Evolutionary conservation across 176 grass and related monocot genomes (phyloP).

Genomic region (maize (Zea mays)): Zm-B73-REFERENCE-NAM-5.0 NC_050103.1:72280501-72281000

Average conservation of each 20-base stretch:
- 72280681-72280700: not conserved
- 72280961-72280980: too few relatives aligned
- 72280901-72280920: too few relatives aligned
- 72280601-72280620: conserved; percentile 70
- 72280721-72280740: not conserved
- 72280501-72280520: conserved; percentile 65
- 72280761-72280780: not conserved
- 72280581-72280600: conserved; percentile 40
- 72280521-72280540: conserved; percentile 1
- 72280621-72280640: conserved; percentile 97
- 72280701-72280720: too few relatives aligned
- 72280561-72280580: conserved; percentile 12
- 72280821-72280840: not conserved
- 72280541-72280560: not conserved
- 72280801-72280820: not conserved
- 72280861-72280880: not conserved
- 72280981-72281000: too few relatives aligned
- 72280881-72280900: not conserved
- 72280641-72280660: conserved; percentile 89
- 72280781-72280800: not conserved
- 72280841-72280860: not conserved
- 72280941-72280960: too few relatives aligned
- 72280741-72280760: not conserved
- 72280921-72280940: too few relatives aligned
- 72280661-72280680: conserved; percentile 55